Evolutionary conservation across 2,329 filamentous ascomycete genomes (phyloP).

Genomic region (Orbilia blumenaviensis): DNA sequence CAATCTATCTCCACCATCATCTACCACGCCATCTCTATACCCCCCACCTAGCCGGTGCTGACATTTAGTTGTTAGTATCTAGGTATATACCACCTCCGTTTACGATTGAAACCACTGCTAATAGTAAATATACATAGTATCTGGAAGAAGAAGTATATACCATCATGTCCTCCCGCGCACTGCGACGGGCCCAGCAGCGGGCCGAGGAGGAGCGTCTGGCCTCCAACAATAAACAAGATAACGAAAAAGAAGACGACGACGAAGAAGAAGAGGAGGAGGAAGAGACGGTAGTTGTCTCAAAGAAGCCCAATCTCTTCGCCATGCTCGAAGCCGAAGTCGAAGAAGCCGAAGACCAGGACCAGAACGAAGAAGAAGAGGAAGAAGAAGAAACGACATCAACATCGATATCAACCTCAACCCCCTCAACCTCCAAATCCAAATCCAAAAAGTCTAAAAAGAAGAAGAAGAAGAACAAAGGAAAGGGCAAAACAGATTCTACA

Average conservation of each 20-base stretch:
- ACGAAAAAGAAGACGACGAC: conserved; percentile 1
- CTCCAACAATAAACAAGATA: neutral
- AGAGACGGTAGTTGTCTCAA: conserved; percentile 58
- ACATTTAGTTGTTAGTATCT: no score
- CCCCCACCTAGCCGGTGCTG: no score
- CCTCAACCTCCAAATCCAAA: conserved; percentile 72
- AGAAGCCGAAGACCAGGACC: conserved; percentile 59
- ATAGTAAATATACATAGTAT: no score
- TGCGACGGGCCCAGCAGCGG: conserved; percentile 71
- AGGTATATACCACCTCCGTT: no score
- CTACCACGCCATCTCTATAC: no score
- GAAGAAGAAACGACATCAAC: conserved; percentile 62
- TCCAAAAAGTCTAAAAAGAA: conserved; percentile 69
- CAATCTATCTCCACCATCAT: no score
- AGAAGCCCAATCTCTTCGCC: conserved; percentile 67
- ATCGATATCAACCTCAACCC: neutral
- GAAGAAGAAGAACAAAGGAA: conserved; percentile 63
- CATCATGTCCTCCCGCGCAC: conserved; percentile 73
- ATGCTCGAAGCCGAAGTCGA: conserved; percentile 65
- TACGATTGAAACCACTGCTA: no score
- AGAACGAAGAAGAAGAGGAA: conserved; percentile 61
- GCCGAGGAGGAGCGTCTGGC: conserved; percentile 68
- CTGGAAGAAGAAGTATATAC: no score
- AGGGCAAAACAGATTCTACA: conserved; percentile 57
- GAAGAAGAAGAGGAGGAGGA: conserved; percentile 59